Conservation (phyloP, 2,329 filamentous ascomycete species). For the Pseudogymnoascus sp. region DNA sequence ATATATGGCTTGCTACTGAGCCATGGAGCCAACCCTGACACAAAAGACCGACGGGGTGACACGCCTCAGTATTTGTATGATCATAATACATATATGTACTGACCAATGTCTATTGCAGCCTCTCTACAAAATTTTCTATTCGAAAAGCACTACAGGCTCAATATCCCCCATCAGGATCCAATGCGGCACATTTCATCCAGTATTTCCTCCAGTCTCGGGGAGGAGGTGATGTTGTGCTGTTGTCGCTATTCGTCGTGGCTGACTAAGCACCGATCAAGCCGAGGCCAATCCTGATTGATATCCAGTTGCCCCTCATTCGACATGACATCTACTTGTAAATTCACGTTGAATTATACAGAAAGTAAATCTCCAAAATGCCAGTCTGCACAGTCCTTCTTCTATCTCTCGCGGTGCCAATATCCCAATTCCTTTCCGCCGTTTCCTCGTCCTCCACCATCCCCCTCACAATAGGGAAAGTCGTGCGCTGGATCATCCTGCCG, state of each 20-base stretch:
- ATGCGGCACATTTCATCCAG: background rate
- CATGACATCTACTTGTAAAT: background rate
- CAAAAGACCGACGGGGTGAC: conserved; percentile 33
- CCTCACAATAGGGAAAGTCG: conserved; percentile 35
- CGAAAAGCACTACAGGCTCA: background rate
- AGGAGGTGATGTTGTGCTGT: background rate
- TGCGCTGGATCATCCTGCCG: conserved; percentile 45
- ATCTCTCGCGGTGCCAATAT: conserved; percentile 31
- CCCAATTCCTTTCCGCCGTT: conserved; percentile 36
- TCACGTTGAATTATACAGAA: background rate
- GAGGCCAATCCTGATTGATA: background rate
- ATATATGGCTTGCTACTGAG: background rate
- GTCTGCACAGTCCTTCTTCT: conserved; percentile 42
- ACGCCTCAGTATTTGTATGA: conserved; percentile 49
- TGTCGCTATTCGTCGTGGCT: background rate
- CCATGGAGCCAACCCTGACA: background rate
- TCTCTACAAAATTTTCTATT: background rate
- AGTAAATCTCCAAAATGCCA: conserved; percentile 35
- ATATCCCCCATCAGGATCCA: background rate
- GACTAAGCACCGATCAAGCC: background rate
- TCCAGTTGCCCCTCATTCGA: background rate
- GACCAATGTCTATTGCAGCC: background rate
- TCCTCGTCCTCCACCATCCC: conserved; percentile 30
- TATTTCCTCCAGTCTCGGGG: background rate
- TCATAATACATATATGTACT: background rate